Evolutionary conservation across 805 yeast genomes (phyloP).

Genomic region (Zygoascus biomembranicola): DNA sequence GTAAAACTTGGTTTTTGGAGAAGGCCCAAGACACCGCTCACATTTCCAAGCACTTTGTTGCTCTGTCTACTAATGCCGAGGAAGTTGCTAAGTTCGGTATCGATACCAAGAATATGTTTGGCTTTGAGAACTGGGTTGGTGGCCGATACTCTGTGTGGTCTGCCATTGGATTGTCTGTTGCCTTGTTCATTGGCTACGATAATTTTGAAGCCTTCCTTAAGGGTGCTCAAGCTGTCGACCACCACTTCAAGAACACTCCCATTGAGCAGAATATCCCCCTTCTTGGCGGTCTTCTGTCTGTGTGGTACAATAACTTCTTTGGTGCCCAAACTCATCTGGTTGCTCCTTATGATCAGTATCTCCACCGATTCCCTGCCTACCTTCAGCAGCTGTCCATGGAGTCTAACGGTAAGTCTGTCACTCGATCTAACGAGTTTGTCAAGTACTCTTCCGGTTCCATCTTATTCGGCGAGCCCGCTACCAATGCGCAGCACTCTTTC

Average conservation of each 20-base stretch:
- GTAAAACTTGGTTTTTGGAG: conserved; percentile 87
- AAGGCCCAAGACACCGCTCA: conserved; percentile 56
- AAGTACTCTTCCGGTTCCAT: conserved; percentile 94
- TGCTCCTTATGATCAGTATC: conserved; percentile 97
- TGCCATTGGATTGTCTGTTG: conserved; percentile 93
- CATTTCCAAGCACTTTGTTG: conserved; percentile 96
- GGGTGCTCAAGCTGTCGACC: conserved; percentile 97
- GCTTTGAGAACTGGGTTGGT: conserved; percentile 98
- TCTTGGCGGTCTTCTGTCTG: conserved; percentile 85
- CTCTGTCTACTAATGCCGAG: conserved; percentile 84
- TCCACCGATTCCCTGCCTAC: conserved; percentile 99
- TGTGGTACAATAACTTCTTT: conserved; percentile 98
- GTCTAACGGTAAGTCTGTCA: conserved; percentile 96
- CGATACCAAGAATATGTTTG: conserved; percentile 97
- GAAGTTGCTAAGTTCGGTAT: conserved; percentile 95
- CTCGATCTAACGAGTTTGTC: conserved; percentile 85
- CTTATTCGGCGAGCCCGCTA: conserved; percentile 96
- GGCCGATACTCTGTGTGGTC: conserved; percentile 99
- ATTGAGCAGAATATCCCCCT: conserved; percentile 87
- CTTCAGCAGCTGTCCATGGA: conserved; percentile 98
- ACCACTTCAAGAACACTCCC: conserved; percentile 79
- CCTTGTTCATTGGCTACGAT: conserved; percentile 90
- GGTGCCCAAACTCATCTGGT: conserved; percentile 98
- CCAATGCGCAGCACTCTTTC: conserved; percentile 98
- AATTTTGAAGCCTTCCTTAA: conserved; percentile 85